Percentiles rank a stretch among this genome's conserved stretches.
These are phyloP conservation scores for Trichosporon sp. DNA, from an alignment of 1,284 basidiomycete species.

Conservation along the genomic window DNA sequence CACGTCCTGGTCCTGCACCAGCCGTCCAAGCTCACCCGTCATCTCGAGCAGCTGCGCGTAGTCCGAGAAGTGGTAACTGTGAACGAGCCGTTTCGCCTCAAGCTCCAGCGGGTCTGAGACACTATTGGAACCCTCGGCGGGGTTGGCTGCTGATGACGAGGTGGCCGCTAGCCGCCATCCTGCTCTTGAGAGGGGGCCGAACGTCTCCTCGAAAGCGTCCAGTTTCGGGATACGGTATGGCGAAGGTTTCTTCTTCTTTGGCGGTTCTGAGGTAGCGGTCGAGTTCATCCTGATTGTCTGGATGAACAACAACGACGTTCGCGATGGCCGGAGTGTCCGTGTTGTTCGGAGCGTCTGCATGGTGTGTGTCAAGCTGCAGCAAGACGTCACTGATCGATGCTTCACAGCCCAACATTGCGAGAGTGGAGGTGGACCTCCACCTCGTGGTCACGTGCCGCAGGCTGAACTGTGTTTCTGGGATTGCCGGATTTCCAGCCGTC, in stretches of 20 bases:
- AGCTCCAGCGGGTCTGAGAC: background rate
- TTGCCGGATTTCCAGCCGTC: conserved; percentile 2
- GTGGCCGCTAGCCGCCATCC: conserved; percentile 45
- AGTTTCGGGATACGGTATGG: conserved; percentile 47
- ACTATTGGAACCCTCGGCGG: background rate
- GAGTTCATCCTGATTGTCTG: background rate
- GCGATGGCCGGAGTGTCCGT: background rate
- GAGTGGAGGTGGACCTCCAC: background rate
- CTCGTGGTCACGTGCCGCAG: background rate
- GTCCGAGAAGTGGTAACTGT: background rate
- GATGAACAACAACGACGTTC: background rate
- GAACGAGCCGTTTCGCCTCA: background rate
- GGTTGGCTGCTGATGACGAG: background rate
- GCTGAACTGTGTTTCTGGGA: background rate
- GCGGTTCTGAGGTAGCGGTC: background rate
- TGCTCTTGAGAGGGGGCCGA: conserved; percentile 43
- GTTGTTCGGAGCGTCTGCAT: background rate
- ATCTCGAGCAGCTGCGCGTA: background rate
- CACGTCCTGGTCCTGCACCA: background rate
- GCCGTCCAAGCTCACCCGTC: background rate
- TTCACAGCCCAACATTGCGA: background rate
- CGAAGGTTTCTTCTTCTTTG: conserved; percentile 31
- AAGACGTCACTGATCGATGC: background rate
- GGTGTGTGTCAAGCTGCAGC: background rate
- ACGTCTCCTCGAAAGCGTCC: conserved; percentile 38